These are phyloP conservation scores for Lipomyces starkeyi DNA, from an alignment of 805 yeast species.

Conservation along the genomic window DNA sequence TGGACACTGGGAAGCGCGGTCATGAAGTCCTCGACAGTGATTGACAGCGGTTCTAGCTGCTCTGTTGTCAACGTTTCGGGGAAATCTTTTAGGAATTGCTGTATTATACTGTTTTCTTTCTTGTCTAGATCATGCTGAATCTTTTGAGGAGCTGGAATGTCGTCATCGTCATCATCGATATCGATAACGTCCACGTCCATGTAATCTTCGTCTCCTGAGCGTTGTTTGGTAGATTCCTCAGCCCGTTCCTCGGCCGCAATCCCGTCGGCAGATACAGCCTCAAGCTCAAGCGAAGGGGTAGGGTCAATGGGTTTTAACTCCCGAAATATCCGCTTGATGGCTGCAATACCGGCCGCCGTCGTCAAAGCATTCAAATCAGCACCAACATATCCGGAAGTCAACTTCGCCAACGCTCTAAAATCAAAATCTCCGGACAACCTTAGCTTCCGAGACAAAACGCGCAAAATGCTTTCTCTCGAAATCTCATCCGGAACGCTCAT, in stretches of 20 bases:
- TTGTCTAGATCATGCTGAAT: conserved; percentile 25
- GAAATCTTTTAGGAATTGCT: conserved; percentile 70
- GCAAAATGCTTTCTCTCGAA: conserved; percentile 74
- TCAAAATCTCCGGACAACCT: conserved; percentile 73
- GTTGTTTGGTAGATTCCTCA: conserved; percentile 18
- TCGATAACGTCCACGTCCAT: conserved; percentile 33
- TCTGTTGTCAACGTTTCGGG: conserved; percentile 79
- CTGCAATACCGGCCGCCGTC: conserved; percentile 93
- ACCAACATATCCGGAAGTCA: conserved; percentile 97
- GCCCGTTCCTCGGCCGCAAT: conserved; percentile 12
- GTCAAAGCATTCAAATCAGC: conserved; percentile 92
- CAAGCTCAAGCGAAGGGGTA: conserved; percentile 37
- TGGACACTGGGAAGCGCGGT: conserved; percentile 90
- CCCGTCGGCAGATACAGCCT: conserved; percentile 14
- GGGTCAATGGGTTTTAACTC: conserved; percentile 52
- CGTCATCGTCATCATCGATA: conserved; percentile 45
- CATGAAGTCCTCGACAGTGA: conserved; percentile 78
- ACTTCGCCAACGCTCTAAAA: conserved; percentile 74
- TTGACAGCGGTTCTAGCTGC: conserved; percentile 76
- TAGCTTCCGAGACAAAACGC: conserved; percentile 55
- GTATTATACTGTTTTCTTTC: conserved; percentile 58
- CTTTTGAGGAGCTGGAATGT: conserved; percentile 28
- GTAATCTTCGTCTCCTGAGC: conserved; percentile 13
- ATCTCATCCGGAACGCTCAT: conserved; percentile 92
- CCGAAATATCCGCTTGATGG: conserved; percentile 88